Conservation (phyloP, 2,329 filamentous ascomycete species). For the Trichoderma simmonsii region DNA sequence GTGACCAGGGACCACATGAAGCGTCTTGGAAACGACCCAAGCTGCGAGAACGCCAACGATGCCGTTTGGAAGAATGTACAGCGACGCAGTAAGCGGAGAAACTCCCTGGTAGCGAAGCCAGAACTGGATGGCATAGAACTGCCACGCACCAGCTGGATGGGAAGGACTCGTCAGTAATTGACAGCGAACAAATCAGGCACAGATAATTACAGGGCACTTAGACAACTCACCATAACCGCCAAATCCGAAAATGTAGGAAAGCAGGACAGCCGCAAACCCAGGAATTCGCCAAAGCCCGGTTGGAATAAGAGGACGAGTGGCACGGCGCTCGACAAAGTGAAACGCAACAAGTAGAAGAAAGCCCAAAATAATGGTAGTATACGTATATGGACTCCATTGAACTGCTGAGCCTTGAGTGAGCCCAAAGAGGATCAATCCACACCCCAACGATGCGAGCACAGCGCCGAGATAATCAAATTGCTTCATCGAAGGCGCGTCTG, state of each 20-base stretch:
- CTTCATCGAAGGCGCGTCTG: neutral
- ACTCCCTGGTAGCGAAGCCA: conserved; percentile 3
- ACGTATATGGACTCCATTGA: conserved; percentile 1
- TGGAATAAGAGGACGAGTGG: neutral
- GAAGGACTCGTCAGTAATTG: neutral
- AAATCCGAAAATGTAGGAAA: conserved; percentile 4
- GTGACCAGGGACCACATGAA: conserved; percentile 2
- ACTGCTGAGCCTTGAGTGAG: neutral
- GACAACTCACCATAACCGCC: neutral
- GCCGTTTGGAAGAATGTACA: neutral
- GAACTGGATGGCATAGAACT: conserved; percentile 11
- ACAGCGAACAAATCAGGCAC: neutral
- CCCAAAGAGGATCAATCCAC: neutral
- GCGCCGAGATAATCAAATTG: conserved; percentile 5
- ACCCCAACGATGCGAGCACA: neutral
- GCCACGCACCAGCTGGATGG: neutral
- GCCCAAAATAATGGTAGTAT: neutral
- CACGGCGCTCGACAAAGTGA: neutral
- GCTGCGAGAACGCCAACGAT: neutral
- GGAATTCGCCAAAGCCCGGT: neutral
- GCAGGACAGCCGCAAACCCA: neutral
- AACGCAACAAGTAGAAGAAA: neutral
- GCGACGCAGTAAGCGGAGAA: neutral
- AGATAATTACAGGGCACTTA: neutral
- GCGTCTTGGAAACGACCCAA: conserved; percentile 7